Evolutionary conservation across 352 stramenopile species (phyloP).

Genomic region (Phytophthora syringae): DNA sequence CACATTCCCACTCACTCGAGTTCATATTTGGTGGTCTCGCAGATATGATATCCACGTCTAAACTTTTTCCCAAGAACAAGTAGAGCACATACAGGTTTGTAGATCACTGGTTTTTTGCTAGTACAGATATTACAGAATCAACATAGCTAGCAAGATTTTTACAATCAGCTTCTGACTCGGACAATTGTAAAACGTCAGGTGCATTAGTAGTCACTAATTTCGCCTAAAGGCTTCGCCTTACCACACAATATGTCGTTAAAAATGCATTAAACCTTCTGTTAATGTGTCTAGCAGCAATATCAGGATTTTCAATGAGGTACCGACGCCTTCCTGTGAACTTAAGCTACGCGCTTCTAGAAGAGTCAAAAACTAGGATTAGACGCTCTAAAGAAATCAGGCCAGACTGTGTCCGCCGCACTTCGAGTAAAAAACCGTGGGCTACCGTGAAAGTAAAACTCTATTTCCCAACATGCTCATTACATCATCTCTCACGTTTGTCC

Average conservation of each 20-base stretch:
- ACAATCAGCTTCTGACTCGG: not conserved
- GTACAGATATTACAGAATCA: not conserved
- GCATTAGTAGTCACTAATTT: not conserved
- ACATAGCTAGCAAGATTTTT: not conserved
- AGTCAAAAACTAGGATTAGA: constrained; percentile 7
- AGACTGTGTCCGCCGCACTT: constrained; percentile 34
- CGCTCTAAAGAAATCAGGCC: too few relatives aligned
- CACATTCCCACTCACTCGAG: constrained; percentile 7
- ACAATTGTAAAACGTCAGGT: not conserved
- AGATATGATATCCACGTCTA: too few relatives aligned
- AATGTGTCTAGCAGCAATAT: not conserved
- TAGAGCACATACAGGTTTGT: too few relatives aligned
- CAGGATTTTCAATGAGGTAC: not conserved
- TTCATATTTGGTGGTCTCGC: too few relatives aligned
- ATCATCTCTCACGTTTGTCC: constrained; percentile 16
- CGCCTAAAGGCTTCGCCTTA: not conserved
- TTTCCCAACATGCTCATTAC: constrained; percentile 26
- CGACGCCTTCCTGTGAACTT: too few relatives aligned
- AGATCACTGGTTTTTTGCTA: too few relatives aligned
- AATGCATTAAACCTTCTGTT: not conserved
- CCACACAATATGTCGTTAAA: not conserved
- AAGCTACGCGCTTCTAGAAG: too few relatives aligned
- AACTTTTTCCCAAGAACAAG: too few relatives aligned
- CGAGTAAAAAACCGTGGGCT: constrained; percentile 32
- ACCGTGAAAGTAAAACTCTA: constrained; percentile 13